Evolutionary conservation across 345 rosid genomes (phyloP), one percentile per base, ranked within the genome.

Genomic region (Aquilaria yunnanensis): DNA sequence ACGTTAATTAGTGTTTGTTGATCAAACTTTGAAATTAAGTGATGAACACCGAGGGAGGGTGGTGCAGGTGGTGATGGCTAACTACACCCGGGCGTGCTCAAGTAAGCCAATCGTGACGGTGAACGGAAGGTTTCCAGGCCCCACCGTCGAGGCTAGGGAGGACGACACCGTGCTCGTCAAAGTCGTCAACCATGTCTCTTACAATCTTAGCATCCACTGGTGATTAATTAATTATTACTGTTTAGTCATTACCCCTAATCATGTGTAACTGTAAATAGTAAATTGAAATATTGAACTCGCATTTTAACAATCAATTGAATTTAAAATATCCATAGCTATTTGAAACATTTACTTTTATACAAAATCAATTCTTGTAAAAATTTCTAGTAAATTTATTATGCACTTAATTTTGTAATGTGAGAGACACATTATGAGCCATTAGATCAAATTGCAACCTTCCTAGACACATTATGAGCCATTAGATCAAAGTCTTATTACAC

Each of bases 71-170:
- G 87, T 86, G 70, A 56, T 71, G 92, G 83, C 77, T 55, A 80
- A 80, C 12, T 71, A 82, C 2, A 77, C 71, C n/a, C 83, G 81
- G 68, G 7, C 87, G 37, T 92, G 98, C 49, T 75, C 96, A 56
- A 67, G 83, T 7, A 89, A 92, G 76, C 83, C 96, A 32, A 89
- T 87, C 8, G 97, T 92, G 41, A 89, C 93, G 0, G 87, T 92
- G 16, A 92, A 92, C 29, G 97, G 92, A 5, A 60, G 53, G 32
- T 81, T 71, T 73, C 86, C 83, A 2, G 90, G 92, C 23, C 96
- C 88, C 6, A 73, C 80, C 7, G 37, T 83, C 5, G 72, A 74
- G 14, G 89, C 85, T 0, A 72, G 93, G 48, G 93, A 86, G 59
- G 93, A 74, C n/a, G 93, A 86, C 62, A 79, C 75, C 0, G 69